phyloP scores from a whole-genome alignment of 23 red algal genomes.

The Porphyridium purpureum region DNA sequence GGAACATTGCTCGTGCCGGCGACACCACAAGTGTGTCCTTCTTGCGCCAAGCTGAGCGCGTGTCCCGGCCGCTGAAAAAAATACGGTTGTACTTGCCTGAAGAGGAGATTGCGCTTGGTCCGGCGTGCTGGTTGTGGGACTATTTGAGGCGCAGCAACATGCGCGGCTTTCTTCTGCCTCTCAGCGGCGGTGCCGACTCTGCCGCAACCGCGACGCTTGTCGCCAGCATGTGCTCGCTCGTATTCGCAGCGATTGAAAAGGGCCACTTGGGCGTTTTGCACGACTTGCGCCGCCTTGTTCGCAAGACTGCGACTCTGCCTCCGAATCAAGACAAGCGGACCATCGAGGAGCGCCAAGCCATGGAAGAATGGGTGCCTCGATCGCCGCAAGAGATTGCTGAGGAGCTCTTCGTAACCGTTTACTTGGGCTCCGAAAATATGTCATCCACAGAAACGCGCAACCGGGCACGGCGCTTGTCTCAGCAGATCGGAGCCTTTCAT shows the following conservation, averaged over 20 bases:
- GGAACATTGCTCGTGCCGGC: too few relatives aligned
- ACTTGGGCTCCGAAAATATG: slow-evolving; percentile 41
- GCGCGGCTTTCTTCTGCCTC: slow-evolving; percentile 76
- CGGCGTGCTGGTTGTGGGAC: slow-evolving; percentile 99
- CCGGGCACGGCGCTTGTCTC: slow-evolving; percentile 34
- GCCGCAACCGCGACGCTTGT: slow-evolving; percentile 84
- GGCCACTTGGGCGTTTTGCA: too few relatives aligned
- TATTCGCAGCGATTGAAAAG: too few relatives aligned
- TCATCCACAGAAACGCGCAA: slow-evolving; percentile 54
- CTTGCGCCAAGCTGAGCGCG: too few relatives aligned
- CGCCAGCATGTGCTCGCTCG: slow-evolving; percentile 85
- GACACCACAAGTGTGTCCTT: too few relatives aligned
- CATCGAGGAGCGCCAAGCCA: too few relatives aligned
- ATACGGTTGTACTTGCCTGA: too few relatives aligned
- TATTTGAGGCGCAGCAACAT: slow-evolving; percentile 69
- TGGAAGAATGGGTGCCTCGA: too few relatives aligned
- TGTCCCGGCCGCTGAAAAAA: too few relatives aligned
- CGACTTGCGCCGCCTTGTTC: slow-evolving; percentile 58
- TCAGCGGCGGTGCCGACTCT: slow-evolving; percentile 87
- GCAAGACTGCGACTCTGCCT: slow-evolving; percentile 13
- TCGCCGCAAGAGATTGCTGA: too few relatives aligned
- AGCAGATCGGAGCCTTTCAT: slow-evolving; percentile 90
- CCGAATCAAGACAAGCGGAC: too few relatives aligned
- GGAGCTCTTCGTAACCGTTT: slow-evolving; percentile 66
- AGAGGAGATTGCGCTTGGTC: slow-evolving; percentile 93